Percentiles rank a stretch among this genome's conserved stretches.
These are phyloP conservation scores for Colletotrichum sp. DNA, from an alignment of 2,329 filamentous ascomycete species.

Conservation along the genomic window DNA sequence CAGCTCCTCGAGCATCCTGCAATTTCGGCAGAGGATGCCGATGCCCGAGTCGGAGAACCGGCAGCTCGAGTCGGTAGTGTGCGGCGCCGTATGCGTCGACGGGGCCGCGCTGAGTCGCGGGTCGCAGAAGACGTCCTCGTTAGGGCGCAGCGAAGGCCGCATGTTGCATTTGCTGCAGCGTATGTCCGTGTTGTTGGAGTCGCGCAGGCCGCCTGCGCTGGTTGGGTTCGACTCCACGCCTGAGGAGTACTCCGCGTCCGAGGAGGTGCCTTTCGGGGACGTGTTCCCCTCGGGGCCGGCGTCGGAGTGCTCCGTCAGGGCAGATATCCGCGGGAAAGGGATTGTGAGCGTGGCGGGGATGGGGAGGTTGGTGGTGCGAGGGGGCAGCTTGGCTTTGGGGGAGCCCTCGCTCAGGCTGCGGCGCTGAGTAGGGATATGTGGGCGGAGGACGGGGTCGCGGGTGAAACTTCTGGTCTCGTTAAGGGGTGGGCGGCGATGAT, in stretches of 20 bases:
- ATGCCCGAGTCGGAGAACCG: constrained; percentile 19
- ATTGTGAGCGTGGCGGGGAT: constrained; percentile 1
- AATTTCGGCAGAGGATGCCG: constrained; percentile 9
- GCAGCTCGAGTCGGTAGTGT: background rate
- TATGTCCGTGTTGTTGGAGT: constrained; percentile 5
- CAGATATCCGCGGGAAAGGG: constrained; percentile 12
- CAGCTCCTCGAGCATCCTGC: constrained; percentile 15
- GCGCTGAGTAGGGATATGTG: background rate
- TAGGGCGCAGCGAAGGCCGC: constrained; percentile 1
- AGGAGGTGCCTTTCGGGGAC: background rate
- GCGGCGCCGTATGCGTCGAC: background rate
- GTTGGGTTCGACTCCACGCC: constrained; percentile 12
- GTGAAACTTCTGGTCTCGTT: background rate
- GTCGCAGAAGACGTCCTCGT: background rate
- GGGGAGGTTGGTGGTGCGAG: background rate
- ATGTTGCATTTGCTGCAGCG: constrained; percentile 20
- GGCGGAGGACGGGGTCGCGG: background rate
- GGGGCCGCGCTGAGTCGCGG: background rate
- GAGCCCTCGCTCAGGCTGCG: background rate
- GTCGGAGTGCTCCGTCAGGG: constrained; percentile 13
- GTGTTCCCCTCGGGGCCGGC: background rate
- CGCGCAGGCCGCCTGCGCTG: background rate
- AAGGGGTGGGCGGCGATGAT: background rate
- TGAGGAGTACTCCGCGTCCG: constrained; percentile 14
- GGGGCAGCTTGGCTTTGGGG: background rate